Base-by-base conservation (phyloP, 1,284 basidiomycete genomes). In the Ganoderma multipileum region DNA sequence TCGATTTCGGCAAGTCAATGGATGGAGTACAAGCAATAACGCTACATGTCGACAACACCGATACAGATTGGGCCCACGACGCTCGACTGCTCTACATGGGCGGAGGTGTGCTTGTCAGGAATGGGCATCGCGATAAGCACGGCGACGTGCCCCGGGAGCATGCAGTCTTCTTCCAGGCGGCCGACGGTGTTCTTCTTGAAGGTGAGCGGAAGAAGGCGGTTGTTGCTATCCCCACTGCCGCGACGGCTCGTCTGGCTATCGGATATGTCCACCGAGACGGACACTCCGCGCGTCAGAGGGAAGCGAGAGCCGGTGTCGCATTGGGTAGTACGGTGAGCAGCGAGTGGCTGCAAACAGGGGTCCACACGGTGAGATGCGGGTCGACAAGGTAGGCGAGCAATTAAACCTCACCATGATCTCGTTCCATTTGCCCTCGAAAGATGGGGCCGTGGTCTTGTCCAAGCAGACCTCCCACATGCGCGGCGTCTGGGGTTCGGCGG, bases 401-500 rank as follows among this genome's bases (percentile, higher is more conserved):
- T 5, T 3, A 12, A 23, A 58, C 16, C 55, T 38, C 33, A 67
- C 66, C 66, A 67, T 67, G n/a, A 67, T 26, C 62, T 67, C 62
- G 26, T 6, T 23, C 66, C 66, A 67, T 33, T 23, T 64, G 12
- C 54, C 66, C 11, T 20, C 9, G 26, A 36, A 26, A n/a, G n/a
- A 20, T 44, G 38, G 5, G 28, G 20, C 52, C 3, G 36, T 5
- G 8, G 44, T 36, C 2, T 39, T n/a, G 50, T n/a, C 18, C 26
- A 55, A 58, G 38, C 28, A 12, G n/a, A 67, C 66, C 38, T 67
- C 66, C 66, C 66, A 67, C 66, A 67, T 30, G 57, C 66, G 58
- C 28, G 66, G 66, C 62, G 33, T 30, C 28, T 52, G 47, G 20
- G 47, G 55, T 8, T 30, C 36, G 4, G n/a, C 3, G 2, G 20